Evolutionary conservation across 75 land plant genomes (phyloP), one percentile per base, ranked within the genome.

Genomic region (Azolla pinnata): DNA sequence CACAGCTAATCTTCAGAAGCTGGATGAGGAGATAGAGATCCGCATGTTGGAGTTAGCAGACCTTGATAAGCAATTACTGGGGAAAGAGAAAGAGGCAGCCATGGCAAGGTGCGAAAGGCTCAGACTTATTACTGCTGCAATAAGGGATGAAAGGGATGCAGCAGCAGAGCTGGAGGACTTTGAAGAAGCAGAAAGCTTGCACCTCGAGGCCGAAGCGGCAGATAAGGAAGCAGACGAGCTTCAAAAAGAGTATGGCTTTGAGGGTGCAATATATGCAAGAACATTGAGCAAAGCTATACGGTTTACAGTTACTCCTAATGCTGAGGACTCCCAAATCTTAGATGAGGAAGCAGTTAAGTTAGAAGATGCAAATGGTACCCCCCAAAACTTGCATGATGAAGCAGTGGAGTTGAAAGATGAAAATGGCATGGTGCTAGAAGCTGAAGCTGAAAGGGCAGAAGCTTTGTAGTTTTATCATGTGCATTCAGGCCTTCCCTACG

Each of bases 141-240:
- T 88, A 16, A 70, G 60, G 59, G 82, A 87, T 35, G 92, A 87
- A 67, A 69, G 80, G 54, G 58, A 69, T n/a, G 70, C 81, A 38
- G 85, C 92, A 33, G 20, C 79, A 52, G 81, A 84, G 49, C 50
- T 84, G 49, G 78, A 76, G 24, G 85, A 87, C 52, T 29, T 59
- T n/a, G 85, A 81, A 54, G 92, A 87, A 61, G 88, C 84, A 28
- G 66, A 62, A 9, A 64, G 74, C 44, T 52, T 87, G 29, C 80
- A 79, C 34, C 47, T 66, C 25, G 92, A 87, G 71, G 88, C 78
- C 56, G 81, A 75, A 68, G 75, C 84, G 52, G 92, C 85, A 30
- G 78, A 81, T 47, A 34, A 62, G 27, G 87, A 78, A 71, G 92
- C 85, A 7, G 68, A 60, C 30, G 60, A 68, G 27, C 82, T 87